Percentiles rank a stretch among this genome's conserved stretches.
These are phyloP conservation scores for Mortierella antarctica DNA, from an alignment of 192 early-diverging fungal species.

Conservation along the genomic window DNA sequence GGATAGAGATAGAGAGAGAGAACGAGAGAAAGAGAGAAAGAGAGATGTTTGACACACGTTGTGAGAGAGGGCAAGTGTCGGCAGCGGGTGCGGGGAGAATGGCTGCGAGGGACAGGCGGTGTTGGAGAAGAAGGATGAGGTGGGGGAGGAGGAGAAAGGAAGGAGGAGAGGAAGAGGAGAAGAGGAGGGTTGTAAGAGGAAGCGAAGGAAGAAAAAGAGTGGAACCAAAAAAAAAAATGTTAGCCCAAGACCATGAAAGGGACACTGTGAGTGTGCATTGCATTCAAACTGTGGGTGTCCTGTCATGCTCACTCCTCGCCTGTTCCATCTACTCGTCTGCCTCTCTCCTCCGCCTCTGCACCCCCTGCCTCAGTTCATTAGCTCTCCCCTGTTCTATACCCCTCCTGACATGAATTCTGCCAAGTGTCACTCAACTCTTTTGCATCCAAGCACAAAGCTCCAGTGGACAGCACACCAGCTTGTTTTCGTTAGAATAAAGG, in stretches of 20 bases:
- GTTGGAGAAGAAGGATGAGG: background rate
- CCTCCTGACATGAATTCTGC: background rate
- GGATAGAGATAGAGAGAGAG: background rate
- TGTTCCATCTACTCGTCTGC: background rate
- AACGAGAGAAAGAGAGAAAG: background rate
- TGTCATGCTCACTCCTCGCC: too few species aligned
- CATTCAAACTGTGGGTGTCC: background rate
- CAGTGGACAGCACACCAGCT: too few species aligned
- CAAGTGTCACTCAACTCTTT: too few species aligned
- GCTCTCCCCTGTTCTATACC: background rate
- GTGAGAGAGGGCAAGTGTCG: background rate
- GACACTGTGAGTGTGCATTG: background rate
- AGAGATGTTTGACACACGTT: background rate
- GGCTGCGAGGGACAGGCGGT: background rate
- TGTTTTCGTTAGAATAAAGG: too few species aligned
- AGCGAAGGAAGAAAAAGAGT: conserved; percentile 1
- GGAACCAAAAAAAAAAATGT: background rate
- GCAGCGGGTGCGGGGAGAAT: too few species aligned
- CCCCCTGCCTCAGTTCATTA: background rate
- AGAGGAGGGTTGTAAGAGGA: background rate
- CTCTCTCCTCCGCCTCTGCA: background rate
- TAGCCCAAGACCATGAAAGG: background rate
- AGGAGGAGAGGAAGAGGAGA: background rate
- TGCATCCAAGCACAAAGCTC: too few species aligned
- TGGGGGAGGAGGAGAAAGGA: background rate